Evolutionary conservation across 441 rosid genomes (phyloP).

Genomic region (Gossypium aridum): DNA sequence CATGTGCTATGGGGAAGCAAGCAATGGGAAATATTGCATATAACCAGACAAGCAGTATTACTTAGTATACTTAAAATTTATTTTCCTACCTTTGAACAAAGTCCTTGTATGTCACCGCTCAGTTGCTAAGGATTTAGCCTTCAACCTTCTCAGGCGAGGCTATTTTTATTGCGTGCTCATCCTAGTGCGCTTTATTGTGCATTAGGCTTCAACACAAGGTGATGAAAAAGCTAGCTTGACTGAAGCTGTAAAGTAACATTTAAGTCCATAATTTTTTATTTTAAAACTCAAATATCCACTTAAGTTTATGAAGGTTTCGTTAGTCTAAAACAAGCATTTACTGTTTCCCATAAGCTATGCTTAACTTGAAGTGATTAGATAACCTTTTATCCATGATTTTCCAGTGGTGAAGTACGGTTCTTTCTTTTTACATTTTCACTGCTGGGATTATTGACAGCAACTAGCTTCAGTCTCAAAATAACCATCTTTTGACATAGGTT

Average conservation of each 20-base stretch:
- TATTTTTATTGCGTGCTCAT: too few species aligned
- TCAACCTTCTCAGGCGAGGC: too few species aligned
- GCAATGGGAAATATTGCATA: conserved; percentile 97
- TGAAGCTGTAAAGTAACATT: too few species aligned
- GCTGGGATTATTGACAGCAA: neutral
- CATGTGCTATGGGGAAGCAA: conserved; percentile 98
- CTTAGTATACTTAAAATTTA: neutral
- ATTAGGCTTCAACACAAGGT: too few species aligned
- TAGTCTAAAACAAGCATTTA: neutral
- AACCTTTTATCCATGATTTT: neutral
- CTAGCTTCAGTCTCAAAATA: neutral
- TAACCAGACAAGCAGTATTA: conserved; percentile 64
- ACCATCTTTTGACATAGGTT: conserved; percentile 41
- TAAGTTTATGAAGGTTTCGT: neutral
- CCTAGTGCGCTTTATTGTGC: too few species aligned
- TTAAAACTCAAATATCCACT: neutral
- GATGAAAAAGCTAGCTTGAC: too few species aligned
- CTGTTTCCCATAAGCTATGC: neutral
- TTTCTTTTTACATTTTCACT: neutral
- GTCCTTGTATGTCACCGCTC: neutral
- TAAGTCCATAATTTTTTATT: too few species aligned
- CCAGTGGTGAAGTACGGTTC: neutral
- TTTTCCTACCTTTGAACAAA: neutral
- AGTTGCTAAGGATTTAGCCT: too few species aligned
- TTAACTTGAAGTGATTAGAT: too few species aligned